These are phyloP conservation scores for Solanum hybrid DNA, from an alignment of 305 asterid species.

Conservation along the genomic window DNA sequence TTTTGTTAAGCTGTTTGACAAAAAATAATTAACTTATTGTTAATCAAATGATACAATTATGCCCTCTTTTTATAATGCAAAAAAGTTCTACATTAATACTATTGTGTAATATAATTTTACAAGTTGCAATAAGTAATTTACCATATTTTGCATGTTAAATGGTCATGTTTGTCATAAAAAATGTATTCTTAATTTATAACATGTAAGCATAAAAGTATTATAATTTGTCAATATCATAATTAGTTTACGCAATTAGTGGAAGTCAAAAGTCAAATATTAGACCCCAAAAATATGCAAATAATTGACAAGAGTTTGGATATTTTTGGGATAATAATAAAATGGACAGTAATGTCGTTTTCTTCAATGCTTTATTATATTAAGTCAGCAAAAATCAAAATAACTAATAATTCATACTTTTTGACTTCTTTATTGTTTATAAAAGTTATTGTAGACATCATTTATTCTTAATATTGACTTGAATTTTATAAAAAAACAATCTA, in stretches of 20 bases:
- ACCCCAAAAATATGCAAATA: not conserved
- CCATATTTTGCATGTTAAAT: not conserved
- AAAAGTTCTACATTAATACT: not conserved
- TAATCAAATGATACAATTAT: not conserved
- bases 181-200: not conserved
- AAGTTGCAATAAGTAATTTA: not conserved
- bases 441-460: not conserved
- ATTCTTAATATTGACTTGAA: not conserved
- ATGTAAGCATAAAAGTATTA: not conserved
- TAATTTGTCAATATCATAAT: not conserved
- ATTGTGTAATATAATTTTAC: not conserved
- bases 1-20: not conserved
- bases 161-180: not conserved
- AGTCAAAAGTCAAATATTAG: constrained; percentile 2
- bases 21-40: not conserved
- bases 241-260: not conserved
- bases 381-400: not conserved
- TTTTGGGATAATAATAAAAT: not conserved
- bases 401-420: not conserved
- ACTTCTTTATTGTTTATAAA: not conserved
- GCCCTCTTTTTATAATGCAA: not conserved
- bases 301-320: not conserved
- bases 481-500: not conserved
- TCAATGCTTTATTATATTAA: not conserved
- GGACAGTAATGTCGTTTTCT: not conserved